Conservation (phyloP, 208 protist genomes). For the Wallacemonas sp. region DNA sequence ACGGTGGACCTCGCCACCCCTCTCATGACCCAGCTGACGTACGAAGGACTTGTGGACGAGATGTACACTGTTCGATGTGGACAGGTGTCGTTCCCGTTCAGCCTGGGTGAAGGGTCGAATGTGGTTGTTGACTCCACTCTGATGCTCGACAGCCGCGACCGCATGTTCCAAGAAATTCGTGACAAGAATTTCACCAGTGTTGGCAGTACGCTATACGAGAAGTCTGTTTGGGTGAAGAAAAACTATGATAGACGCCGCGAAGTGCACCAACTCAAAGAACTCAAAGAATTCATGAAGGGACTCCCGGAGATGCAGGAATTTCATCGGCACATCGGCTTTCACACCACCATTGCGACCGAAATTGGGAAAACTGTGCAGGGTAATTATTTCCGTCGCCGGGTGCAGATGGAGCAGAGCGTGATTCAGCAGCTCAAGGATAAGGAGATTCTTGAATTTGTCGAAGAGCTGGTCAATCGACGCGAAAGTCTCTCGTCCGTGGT, state of each 20-base stretch:
- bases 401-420: conserved; percentile 79
- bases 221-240: conserved; percentile 84
- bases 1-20: conserved; percentile 82
- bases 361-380: conserved; percentile 73
- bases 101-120: conserved; percentile 49
- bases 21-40: conserved; percentile 86
- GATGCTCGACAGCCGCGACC: conserved; percentile 52
- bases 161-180: conserved; percentile 80
- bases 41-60: conserved; percentile 90
- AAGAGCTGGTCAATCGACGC: conserved; percentile 73
- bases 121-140: conserved; percentile 21
- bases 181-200: conserved; percentile 76
- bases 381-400: conserved; percentile 58
- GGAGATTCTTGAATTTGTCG: conserved; percentile 78
- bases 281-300: conserved; percentile 88
- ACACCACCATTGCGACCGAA: conserved; percentile 79
- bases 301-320: conserved; percentile 87
- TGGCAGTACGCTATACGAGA: conserved; percentile 78
- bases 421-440: conserved; percentile 71
- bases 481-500: conserved; percentile 62
- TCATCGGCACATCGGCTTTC: conserved; percentile 74
- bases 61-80: conserved; percentile 68
- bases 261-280: conserved; percentile 81
- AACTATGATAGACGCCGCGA: conserved; percentile 84
- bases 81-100: conserved; percentile 67